Evolutionary conservation across 78 protist species (phyloP).

Genomic region (Ministeria vibrans): DNA sequence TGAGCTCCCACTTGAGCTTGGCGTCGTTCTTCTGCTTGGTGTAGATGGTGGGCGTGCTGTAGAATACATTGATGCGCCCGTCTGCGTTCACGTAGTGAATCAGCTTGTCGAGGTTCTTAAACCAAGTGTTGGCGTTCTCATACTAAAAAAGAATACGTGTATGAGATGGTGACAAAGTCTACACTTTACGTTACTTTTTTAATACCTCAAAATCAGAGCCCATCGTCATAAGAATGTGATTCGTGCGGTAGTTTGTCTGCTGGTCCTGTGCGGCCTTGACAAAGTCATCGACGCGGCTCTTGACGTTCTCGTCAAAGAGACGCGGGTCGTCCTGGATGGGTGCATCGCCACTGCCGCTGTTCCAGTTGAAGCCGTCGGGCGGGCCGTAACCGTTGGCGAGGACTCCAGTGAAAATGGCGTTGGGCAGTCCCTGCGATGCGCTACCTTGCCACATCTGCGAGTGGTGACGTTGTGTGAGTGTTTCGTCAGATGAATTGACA

Average conservation of each 20-base stretch:
- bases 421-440: neutral
- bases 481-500: neutral
- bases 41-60: constrained; percentile 58
- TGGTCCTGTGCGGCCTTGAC: constrained; percentile 34
- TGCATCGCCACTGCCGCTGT: constrained; percentile 21
- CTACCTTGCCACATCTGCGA: neutral
- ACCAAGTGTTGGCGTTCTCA: constrained; percentile 53
- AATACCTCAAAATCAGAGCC: constrained; percentile 88
- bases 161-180: too few species aligned
- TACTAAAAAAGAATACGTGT: too few species aligned
- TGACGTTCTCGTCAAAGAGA: constrained; percentile 21
- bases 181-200: too few species aligned
- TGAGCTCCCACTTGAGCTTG: constrained; percentile 31
- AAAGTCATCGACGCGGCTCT: constrained; percentile 14
- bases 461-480: neutral
- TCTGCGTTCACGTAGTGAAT: constrained; percentile 48
- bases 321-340: constrained; percentile 50
- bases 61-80: constrained; percentile 44
- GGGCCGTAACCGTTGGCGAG: constrained; percentile 42
- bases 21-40: constrained; percentile 31
- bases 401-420: constrained; percentile 48
- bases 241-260: constrained; percentile 38
- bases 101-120: constrained; percentile 61
- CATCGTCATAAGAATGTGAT: constrained; percentile 57
- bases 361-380: constrained; percentile 51